Evolutionary conservation across 208 protist genomes (phyloP).

Genomic region (Acanthamoeba divionensis): DNA sequence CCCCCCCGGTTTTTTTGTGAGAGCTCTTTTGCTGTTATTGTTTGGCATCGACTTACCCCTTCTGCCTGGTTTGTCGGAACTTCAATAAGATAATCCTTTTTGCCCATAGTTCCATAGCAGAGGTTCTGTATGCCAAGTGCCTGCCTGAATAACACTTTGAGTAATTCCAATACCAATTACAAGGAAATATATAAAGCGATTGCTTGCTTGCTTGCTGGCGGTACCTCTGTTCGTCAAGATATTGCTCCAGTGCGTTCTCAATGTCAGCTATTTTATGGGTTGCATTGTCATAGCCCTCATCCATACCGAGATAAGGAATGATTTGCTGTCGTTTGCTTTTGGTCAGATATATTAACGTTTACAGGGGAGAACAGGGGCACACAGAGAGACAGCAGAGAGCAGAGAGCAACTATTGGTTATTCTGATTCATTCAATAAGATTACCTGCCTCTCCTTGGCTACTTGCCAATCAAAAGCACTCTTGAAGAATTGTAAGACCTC

Average conservation of each 20-base stretch:
- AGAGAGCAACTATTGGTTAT: not conserved
- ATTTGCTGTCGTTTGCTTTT: not conserved
- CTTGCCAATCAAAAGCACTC: conserved; percentile 22
- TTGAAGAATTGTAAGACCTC: not conserved
- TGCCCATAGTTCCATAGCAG: not conserved
- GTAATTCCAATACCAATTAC: too few species aligned
- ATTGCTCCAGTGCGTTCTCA: not conserved
- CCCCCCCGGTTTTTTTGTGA: too few species aligned
- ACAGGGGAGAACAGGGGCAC: not conserved
- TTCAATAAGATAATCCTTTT: conserved; percentile 34
- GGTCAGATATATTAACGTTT: not conserved
- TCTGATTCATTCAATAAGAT: not conserved
- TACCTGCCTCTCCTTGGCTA: conserved; percentile 19
- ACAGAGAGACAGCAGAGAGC: not conserved
- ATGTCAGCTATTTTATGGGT: not conserved
- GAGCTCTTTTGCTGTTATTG: not conserved
- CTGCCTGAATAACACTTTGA: too few species aligned
- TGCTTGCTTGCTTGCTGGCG: not conserved
- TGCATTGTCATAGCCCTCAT: conserved; percentile 13
- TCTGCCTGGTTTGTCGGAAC: not conserved
- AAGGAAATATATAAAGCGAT: too few species aligned
- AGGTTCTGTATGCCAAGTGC: too few species aligned
- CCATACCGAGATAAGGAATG: conserved; percentile 3
- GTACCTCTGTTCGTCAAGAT: conserved; percentile 8
- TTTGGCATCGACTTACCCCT: not conserved